Evolutionary conservation across 2,329 filamentous ascomycete genomes (phyloP), one percentile per base, ranked within the genome.

Genomic region (Colletotrichum sp.): DNA sequence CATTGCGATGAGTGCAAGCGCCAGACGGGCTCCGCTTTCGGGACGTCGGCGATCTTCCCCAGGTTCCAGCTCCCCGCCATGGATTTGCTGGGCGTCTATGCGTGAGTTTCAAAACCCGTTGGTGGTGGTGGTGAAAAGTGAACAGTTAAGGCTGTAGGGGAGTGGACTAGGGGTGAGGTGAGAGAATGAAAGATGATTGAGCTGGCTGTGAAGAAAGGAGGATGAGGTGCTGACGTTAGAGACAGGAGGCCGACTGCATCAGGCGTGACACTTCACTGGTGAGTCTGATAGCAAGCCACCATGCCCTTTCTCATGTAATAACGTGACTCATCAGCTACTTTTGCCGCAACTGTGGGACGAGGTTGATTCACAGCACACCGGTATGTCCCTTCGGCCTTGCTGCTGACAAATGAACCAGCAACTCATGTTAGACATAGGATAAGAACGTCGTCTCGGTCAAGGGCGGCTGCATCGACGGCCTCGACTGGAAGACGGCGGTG

Each of bases 1-100:
- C 93, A 94, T 84, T 95, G 93, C 83, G 84, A 87, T 71, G 89
- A 93, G 81, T 95, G 93, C 82, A 89, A 91, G 64, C 88, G 90
- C 73, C 93, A 94, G 84, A 91, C 91, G 34, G 87, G 90, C 70
- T 92, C 91, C 9, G 92, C 93, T 2, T 94, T 93, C 83, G 93
- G 93, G 32, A 90, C 92, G 36, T 93, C 91, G 43, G 93, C 93
- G 78, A 93, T 94, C 76, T 95, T 94, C 79, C 93, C 93, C 9
- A 87, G 87, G n/a, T 94, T 94, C 76, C 81, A 86, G 12, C 84
- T 94, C 32, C 91, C 92, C 0, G 82, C 83, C 48, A 83, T 81
- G 18, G 86, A 88, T 26, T 76, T 87, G 62, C 79, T 93, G 78
- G 88, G 88, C 73, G 90, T 89, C 77, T 92, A 92, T 78, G 86